Base-by-base conservation (phyloP, 306 rosid genomes). In the Medicago lupulina region DNA sequence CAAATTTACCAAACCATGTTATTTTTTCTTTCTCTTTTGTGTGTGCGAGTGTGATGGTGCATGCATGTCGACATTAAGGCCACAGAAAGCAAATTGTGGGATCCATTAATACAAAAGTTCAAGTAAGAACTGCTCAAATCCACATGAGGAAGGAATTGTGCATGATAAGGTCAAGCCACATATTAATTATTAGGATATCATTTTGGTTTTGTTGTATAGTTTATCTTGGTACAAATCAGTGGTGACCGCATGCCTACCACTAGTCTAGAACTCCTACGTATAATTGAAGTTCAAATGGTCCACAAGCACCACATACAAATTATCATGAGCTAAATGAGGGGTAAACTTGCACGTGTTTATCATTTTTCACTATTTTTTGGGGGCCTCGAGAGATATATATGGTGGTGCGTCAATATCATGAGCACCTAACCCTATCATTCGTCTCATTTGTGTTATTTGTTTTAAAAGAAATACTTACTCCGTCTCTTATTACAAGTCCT, bases 321-420 rank as follows among this genome's bases (percentile, higher is more conserved):
- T 65, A 36, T 58, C 67, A 62, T 71, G 74, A 40, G 62, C 17
- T 66, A 54, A 51, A 25, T 13, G 78, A 61, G 73, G 63, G 63
- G 71, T 11, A 62, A 18, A 28, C 62, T 28, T 4, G 53, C 81
- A 62, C 34, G 77, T 70, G 73, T 75, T 81, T 25, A 50, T 50
- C 67, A 70, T 76, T 70, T 74, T 75, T 40, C 76, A 38, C 40
- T 15, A 7, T 21, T 69, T 67, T 41, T 12, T 7, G 40, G 39
- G 39, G 17, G 34, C 9, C 31, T 34, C 38, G 38, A 34, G 7
- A 59, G 23, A 10, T 11, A 54, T 54, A 10, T 57, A 21, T 21
- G 63, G 15, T 57, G 63, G 16, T 21, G 5, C n/a, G 2, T 57
- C 63, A 57, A 23, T 57, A 11, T 57, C 36, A 57, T 19, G 2